Evolutionary conservation across 202 grass and related monocot genomes (phyloP).

Genomic region (Panicum virgatum): DNA sequence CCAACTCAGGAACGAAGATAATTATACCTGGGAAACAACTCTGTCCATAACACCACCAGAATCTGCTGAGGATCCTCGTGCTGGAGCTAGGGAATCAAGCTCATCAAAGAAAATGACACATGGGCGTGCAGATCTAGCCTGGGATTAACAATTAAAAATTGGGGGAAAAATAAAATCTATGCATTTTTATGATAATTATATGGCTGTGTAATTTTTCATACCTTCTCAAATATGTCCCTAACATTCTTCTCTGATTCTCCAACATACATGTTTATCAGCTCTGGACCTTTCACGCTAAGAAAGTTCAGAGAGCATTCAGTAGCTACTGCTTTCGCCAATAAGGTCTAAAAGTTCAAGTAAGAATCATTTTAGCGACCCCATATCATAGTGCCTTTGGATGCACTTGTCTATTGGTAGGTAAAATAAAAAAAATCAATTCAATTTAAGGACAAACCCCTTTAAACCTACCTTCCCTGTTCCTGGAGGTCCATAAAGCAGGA

Average conservation of each 20-base stretch:
- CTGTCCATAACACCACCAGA: constrained; percentile 98
- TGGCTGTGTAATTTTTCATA: constrained; percentile 26
- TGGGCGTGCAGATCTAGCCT: constrained; percentile 87
- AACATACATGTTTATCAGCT: constrained; percentile 98
- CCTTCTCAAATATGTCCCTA: constrained; percentile 95
- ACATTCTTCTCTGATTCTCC: constrained; percentile 99
- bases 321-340: constrained; percentile 94
- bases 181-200: neutral
- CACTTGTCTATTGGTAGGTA: neutral
- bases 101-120: constrained; percentile 99
- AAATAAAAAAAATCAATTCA: constrained; percentile 11
- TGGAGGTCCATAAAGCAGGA: constrained; percentile 92
- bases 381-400: constrained; percentile 24
- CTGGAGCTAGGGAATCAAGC: constrained; percentile 93
- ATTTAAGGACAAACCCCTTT: neutral
- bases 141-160: constrained; percentile 27
- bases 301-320: constrained; percentile 96
- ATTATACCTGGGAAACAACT: constrained; percentile 89
- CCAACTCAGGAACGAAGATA: constrained; percentile 1
- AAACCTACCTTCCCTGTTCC: constrained; percentile 89
- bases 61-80: constrained; percentile 90
- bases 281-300: constrained; percentile 94
- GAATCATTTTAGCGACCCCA: constrained; percentile 14
- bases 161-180: constrained; percentile 14
- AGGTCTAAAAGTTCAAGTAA: constrained; percentile 53